Base-by-base conservation (phyloP, 2,329 filamentous ascomycete genomes). In the Diplodia scrobiculata region DNA sequence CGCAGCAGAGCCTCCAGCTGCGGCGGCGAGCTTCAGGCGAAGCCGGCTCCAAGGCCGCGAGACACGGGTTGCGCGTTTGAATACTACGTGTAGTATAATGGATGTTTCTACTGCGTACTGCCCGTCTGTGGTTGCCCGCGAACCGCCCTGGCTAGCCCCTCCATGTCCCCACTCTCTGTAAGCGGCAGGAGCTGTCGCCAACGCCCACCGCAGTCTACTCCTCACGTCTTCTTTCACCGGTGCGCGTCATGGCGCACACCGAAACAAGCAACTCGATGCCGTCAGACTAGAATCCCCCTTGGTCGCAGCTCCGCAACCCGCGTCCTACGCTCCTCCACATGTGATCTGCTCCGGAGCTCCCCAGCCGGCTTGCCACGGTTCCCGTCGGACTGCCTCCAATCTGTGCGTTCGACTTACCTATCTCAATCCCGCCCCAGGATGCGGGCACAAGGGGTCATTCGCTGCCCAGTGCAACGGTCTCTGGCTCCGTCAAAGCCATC, bases 271-370 rank as follows among this genome's bases (percentile, higher is more conserved):
- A 36, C 25, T 62, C 41, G 58, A 47, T 62, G 58, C 58, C 27
- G 41, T 50, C 19, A 62, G 58, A 62, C 45, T 29, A 62, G 41
- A 45, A 17, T 6, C 41, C 36, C 58, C 58, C 58, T 45, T 48
- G 41, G 58, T 21, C n/a, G 63, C 41, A 14, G 51, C 63, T 65
- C 63, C 63, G 58, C 63, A 58, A 9, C 36, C 63, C 38, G 29
- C 63, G 63, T 52, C 63, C 63, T 65, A 65, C 41, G 36, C 29
- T 53, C 51, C 62, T 58, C 63, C 63, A 36, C 63, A 65, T 65
- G 63, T 65, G 51, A 55, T 55, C 62, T 65, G 27, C 63, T 45
- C 63, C 32, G 48, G 19, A 21, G 25, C 34, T 38, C 38, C 62
- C 45, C 27, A 55, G 36, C 51, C 63, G 63, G 63, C 45, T 65